Conservation (phyloP, 2,329 filamentous ascomycete species). For the Sclerotinia nivalis region DNA sequence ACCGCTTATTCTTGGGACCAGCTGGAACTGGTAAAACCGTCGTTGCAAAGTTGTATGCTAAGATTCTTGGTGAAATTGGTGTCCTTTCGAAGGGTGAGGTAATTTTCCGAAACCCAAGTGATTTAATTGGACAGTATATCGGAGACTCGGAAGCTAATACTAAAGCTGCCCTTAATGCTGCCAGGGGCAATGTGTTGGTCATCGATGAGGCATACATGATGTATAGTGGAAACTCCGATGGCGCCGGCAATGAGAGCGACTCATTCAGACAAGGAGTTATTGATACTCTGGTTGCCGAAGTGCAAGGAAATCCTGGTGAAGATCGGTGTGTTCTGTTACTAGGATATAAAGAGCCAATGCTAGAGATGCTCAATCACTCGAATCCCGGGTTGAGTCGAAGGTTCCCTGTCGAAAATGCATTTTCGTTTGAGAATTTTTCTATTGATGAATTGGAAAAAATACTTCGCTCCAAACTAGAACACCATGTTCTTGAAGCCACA, state of each 20-base stretch:
- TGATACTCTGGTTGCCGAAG: conserved; percentile 71
- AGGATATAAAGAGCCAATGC: conserved; percentile 68
- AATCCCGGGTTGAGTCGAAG: conserved; percentile 68
- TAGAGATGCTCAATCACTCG: conserved; percentile 50
- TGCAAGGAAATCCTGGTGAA: conserved; percentile 67
- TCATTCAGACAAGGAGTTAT: conserved; percentile 63
- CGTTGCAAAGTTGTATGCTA: conserved; percentile 70
- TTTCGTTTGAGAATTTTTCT: conserved; percentile 67
- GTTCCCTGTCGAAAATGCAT: conserved; percentile 63
- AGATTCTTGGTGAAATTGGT: conserved; percentile 62
- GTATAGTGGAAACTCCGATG: conserved; percentile 34
- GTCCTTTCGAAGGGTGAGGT: conserved; percentile 53
- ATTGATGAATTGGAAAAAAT: conserved; percentile 56
- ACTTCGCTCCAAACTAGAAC: conserved; percentile 51
- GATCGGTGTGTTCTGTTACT: conserved; percentile 69
- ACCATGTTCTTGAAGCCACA: conserved; percentile 48
- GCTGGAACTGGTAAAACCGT: conserved; percentile 79
- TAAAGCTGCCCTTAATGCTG: conserved; percentile 66
- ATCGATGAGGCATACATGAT: conserved; percentile 62
- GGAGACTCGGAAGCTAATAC: conserved; percentile 66
- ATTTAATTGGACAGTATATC: conserved; percentile 55
- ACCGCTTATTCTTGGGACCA: conserved; percentile 67
- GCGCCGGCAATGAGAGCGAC: conserved; percentile 50
- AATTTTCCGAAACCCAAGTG: conserved; percentile 42
- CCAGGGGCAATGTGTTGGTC: conserved; percentile 53